A percentile compares a stretch with the other conserved stretches of the same genome.
phyloP scores from a whole-genome alignment of 306 rosid genomes.

The Leucaena leucocephala region DNA sequence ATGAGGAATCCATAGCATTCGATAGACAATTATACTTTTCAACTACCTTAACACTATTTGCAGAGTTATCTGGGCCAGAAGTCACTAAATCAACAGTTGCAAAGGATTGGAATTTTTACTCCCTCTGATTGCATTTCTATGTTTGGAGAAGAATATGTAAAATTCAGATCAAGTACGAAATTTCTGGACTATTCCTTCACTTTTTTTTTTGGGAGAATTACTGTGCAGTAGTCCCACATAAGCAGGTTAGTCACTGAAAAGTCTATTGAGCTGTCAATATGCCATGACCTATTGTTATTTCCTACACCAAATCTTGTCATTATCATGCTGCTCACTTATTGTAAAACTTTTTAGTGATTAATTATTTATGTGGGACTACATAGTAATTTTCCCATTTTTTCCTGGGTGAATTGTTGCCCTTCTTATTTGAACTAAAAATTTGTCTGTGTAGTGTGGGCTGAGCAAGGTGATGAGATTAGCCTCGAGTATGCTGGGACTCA shows the following conservation, averaged over 20 bases:
- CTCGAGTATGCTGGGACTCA: slow-evolving; percentile 87
- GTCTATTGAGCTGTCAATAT: no score
- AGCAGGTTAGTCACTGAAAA: no score
- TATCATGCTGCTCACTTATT: no score
- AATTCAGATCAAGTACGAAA: slow-evolving; percentile 68
- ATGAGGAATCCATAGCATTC: not conserved
- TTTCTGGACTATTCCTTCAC: slow-evolving; percentile 29
- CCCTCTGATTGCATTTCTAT: slow-evolving; percentile 64
- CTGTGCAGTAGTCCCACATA: no score
- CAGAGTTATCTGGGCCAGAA: slow-evolving; percentile 82
- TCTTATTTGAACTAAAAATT: slow-evolving; percentile 34
- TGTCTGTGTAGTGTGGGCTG: slow-evolving; percentile 78
- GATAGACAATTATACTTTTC: slow-evolving; percentile 24
- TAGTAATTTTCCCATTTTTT: no score
- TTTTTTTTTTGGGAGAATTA: no score
- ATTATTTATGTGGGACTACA: no score
- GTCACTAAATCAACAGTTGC: slow-evolving; percentile 72
- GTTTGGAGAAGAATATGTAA: slow-evolving; percentile 70
- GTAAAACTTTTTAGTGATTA: no score
- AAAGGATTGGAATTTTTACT: slow-evolving; percentile 62
- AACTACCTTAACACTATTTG: slow-evolving; percentile 33
- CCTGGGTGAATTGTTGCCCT: slow-evolving; percentile 20
- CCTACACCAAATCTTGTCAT: no score
- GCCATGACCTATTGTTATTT: no score
- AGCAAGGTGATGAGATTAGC: slow-evolving; percentile 96